phyloP scores from a whole-genome alignment of 495 filamentous ascomycete species.

The Geoglossum glabrum region DNA sequence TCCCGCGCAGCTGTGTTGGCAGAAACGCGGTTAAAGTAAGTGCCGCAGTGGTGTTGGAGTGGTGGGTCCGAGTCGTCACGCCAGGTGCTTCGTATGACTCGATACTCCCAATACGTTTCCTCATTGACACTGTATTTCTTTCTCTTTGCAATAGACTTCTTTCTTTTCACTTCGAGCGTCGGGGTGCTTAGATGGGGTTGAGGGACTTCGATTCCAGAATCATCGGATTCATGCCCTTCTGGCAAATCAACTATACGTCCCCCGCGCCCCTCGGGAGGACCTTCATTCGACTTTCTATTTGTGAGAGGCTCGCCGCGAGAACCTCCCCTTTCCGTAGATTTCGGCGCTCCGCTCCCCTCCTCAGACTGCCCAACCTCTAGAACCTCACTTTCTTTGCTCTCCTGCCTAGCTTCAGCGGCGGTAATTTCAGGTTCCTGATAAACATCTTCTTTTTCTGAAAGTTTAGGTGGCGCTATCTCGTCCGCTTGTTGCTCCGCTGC shows the following conservation, averaged over 20 bases:
- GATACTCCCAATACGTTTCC: not conserved
- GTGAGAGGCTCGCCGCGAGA: not conserved
- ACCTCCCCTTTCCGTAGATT: too few species aligned
- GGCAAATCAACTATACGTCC: not conserved
- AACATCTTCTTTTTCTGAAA: not conserved
- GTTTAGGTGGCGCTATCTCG: not conserved
- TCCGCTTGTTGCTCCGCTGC: not conserved
- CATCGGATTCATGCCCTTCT: not conserved
- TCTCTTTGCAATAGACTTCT: not conserved
- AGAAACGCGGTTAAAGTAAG: not conserved
- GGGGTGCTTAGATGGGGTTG: not conserved
- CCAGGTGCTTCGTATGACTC: not conserved
- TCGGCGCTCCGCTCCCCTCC: too few species aligned
- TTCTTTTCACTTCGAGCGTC: not conserved
- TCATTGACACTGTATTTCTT: not conserved
- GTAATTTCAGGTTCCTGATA: too few species aligned
- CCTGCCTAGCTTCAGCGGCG: too few species aligned
- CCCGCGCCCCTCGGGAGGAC: not conserved
- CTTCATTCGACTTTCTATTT: not conserved
- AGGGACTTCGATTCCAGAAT: not conserved
- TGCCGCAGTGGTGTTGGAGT: not conserved
- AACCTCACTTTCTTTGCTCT: too few species aligned
- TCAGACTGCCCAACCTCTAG: too few species aligned
- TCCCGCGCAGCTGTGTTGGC: not conserved
- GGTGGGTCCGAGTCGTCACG: not conserved